Evolutionary conservation across 345 rosid species (phyloP).

Genomic region (Microcos paniculata): DNA sequence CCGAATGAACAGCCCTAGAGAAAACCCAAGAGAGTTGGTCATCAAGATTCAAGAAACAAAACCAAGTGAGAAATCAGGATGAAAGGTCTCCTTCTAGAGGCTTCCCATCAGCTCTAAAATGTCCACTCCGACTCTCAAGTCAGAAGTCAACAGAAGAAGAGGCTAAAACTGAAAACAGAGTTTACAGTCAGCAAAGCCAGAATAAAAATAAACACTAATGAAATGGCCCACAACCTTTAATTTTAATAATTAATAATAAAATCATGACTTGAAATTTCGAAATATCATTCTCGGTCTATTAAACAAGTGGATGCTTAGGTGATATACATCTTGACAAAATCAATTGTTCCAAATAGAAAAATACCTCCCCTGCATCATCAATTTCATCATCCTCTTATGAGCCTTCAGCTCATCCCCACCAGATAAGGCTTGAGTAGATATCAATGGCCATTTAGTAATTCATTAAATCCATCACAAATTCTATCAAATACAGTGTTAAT

Average conservation of each 20-base stretch:
- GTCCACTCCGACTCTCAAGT: not conserved
- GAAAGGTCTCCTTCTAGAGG: not conserved
- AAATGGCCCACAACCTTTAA: not conserved
- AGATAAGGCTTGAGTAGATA: not conserved
- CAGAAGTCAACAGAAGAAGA: slow-evolving; percentile 14
- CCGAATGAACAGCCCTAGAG: too few relatives aligned
- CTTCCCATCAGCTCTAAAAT: not conserved
- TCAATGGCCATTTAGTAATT: not conserved
- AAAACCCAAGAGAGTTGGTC: not conserved
- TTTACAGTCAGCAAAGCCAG: not conserved
- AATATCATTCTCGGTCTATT: not conserved
- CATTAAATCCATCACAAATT: not conserved
- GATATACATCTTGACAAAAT: not conserved
- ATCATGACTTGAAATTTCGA: not conserved
- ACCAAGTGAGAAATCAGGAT: not conserved
- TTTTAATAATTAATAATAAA: not conserved
- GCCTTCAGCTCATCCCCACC: not conserved
- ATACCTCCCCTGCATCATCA: not conserved
- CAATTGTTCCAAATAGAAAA: not conserved
- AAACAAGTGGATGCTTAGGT: not conserved
- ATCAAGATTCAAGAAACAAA: not conserved
- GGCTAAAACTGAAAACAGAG: not conserved
- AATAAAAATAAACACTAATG: too few relatives aligned
- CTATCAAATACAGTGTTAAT: not conserved
- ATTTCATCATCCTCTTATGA: not conserved